Evolutionary conservation across 306 rosid species (phyloP).

Genomic region (Medicago lupulina): DNA sequence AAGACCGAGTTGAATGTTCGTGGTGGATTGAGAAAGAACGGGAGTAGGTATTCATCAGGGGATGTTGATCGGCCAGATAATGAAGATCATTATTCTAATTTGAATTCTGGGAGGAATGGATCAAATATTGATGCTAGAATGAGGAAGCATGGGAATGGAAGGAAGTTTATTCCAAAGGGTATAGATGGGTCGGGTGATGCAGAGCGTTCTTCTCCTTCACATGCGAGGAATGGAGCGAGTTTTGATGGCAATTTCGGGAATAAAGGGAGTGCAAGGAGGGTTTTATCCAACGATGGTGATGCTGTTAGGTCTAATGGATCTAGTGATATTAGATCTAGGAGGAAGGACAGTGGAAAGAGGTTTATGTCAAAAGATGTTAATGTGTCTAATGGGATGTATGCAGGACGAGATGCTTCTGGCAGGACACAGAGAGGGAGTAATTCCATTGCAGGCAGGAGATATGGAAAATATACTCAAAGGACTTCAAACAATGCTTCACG

Average conservation of each 20-base stretch:
- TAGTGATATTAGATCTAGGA: constrained; percentile 44
- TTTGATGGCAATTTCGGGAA: constrained; percentile 48
- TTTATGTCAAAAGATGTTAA: constrained; percentile 40
- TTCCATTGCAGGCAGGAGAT: constrained; percentile 21
- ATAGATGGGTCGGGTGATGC: constrained; percentile 31
- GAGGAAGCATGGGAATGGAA: constrained; percentile 41
- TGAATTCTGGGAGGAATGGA: constrained; percentile 37
- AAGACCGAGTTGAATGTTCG: constrained; percentile 35
- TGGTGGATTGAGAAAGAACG: constrained; percentile 41
- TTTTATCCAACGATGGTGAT: constrained; percentile 30
- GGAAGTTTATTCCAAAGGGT: constrained; percentile 27
- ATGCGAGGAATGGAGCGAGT: constrained; percentile 33
- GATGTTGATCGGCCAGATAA: constrained; percentile 34
- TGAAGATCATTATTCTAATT: constrained; percentile 29
- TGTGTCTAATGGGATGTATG: constrained; percentile 46
- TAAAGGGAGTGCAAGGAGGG: constrained; percentile 47
- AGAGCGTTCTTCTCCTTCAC: constrained; percentile 40
- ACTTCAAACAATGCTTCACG: constrained; percentile 42
- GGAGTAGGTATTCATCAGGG: constrained; percentile 39
- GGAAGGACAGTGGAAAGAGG: constrained; percentile 47
- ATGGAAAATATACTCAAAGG: constrained; percentile 36
- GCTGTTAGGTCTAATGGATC: constrained; percentile 49
- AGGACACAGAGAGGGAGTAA: constrained; percentile 49
- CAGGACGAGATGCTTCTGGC: constrained; percentile 50
- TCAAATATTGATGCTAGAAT: constrained; percentile 35